Conservation (phyloP, 176 grass and related monocot species). For the Oryza nivara region DNA sequence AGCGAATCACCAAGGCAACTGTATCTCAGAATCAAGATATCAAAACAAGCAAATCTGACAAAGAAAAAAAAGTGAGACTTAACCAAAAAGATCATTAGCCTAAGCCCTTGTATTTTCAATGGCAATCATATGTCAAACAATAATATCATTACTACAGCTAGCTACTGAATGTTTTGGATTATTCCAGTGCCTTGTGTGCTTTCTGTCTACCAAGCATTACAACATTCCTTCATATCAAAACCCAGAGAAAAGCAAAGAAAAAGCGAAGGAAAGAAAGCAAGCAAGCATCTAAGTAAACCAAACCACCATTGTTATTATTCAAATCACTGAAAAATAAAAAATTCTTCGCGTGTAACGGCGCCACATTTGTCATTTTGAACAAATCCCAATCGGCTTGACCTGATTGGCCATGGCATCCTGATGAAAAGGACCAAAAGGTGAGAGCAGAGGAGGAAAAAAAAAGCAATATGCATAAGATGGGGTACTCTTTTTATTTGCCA, state of each 20-base stretch:
- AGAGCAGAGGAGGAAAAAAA: conserved; percentile 13
- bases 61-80: not conserved
- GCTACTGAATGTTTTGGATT: conserved; percentile 6
- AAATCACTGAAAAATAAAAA: not conserved
- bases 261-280: conserved; percentile 1
- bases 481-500: conserved; percentile 30
- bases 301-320: not conserved
- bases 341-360: not conserved
- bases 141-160: not conserved
- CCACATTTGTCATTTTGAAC: conserved; percentile 28
- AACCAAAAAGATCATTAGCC: not conserved
- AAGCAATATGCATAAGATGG: conserved; percentile 37
- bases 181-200: conserved; percentile 16
- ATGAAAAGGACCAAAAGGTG: conserved; percentile 10
- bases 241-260: not conserved
- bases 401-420: conserved; percentile 26
- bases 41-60: not conserved
- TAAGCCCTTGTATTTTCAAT: not conserved
- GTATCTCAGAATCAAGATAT: not conserved
- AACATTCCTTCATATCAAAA: conserved; percentile 26
- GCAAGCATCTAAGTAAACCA: conserved; percentile 17
- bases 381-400: conserved; percentile 11
- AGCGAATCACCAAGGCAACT: not conserved
- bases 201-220: conserved; percentile 26
- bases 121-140: not conserved